Conservation (phyloP, 129 eudicot species). For the Flaveria brownii region DNA sequence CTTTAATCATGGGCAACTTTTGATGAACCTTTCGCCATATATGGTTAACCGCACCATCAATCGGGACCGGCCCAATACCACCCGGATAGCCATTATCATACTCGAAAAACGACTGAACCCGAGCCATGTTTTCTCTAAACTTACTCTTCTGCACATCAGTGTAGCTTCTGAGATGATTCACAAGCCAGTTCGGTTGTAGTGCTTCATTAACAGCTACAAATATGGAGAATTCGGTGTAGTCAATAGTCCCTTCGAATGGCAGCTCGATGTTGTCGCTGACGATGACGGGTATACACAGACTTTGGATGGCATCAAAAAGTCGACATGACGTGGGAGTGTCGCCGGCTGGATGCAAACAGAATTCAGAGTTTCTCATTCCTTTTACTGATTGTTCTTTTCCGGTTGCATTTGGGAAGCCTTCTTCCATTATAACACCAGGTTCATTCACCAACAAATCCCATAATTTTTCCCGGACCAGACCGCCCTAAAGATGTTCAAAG, state of each 20-base stretch:
- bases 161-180: slow-evolving; percentile 62
- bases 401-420: slow-evolving; percentile 96
- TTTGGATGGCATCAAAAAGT: slow-evolving; percentile 90
- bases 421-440: slow-evolving; percentile 75
- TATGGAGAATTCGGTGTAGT: slow-evolving; percentile 71
- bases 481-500: slow-evolving; percentile 53
- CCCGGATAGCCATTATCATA: slow-evolving; percentile 80
- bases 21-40: slow-evolving; percentile 86
- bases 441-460: slow-evolving; percentile 75
- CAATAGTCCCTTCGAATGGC: slow-evolving; percentile 95
- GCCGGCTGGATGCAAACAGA: slow-evolving; percentile 97
- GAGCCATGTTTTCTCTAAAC: slow-evolving; percentile 71
- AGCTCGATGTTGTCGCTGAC: slow-evolving; percentile 91
- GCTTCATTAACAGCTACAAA: slow-evolving; percentile 79
- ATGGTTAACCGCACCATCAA: slow-evolving; percentile 81
- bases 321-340: slow-evolving; percentile 97
- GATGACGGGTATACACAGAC: slow-evolving; percentile 92
- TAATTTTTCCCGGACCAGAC: slow-evolving; percentile 80
- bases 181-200: slow-evolving; percentile 68
- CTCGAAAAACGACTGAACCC: slow-evolving; percentile 62
- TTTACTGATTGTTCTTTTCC: slow-evolving; percentile 84
- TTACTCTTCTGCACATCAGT: slow-evolving; percentile 46
- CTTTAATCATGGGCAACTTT: slow-evolving; percentile 79
- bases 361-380: slow-evolving; percentile 91
- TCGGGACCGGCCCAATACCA: slow-evolving; percentile 74